These are phyloP conservation scores for Gossypium turneri DNA, from an alignment of 345 rosid genomes.

Conservation along the genomic window DNA sequence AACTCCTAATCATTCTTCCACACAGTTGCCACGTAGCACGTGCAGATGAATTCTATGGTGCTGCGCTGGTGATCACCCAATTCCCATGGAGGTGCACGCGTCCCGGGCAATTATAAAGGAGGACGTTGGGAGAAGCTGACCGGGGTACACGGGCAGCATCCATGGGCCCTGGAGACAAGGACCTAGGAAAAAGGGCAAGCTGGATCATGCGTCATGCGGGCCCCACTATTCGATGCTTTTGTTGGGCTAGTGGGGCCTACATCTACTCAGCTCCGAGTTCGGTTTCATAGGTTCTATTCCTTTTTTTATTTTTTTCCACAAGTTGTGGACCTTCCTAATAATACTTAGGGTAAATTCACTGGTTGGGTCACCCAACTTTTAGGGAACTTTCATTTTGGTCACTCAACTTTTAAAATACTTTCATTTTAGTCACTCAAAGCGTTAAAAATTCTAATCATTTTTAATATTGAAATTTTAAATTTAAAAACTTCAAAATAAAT, in stretches of 20 bases:
- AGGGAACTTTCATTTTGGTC: rapidly evolving
- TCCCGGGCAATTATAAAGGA: neutral
- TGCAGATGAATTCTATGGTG: slow-evolving; percentile 7
- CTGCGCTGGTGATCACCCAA: slow-evolving; percentile 14
- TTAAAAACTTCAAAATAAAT: too few relatives aligned
- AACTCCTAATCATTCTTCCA: neutral
- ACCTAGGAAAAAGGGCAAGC: slow-evolving; percentile 30
- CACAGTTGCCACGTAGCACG: slow-evolving; percentile 23
- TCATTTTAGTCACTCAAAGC: too few relatives aligned
- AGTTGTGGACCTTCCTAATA: slow-evolving; percentile 2
- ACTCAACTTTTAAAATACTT: too few relatives aligned
- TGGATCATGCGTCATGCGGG: slow-evolving; percentile 21
- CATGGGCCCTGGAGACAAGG: neutral
- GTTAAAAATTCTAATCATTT: too few relatives aligned
- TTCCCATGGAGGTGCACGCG: slow-evolving; percentile 16
- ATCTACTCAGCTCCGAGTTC: slow-evolving; percentile 48
- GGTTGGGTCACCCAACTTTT: too few relatives aligned
- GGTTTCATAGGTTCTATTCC: neutral
- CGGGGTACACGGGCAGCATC: slow-evolving; percentile 7
- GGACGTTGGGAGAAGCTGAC: neutral
- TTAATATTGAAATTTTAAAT: too few relatives aligned
- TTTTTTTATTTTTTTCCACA: neutral
- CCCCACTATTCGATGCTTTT: slow-evolving; percentile 8
- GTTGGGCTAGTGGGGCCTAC: slow-evolving; percentile 31
- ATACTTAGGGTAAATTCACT: neutral